Base-by-base conservation (phyloP, 1,284 basidiomycete species). In the Porogramme epimiltina region DNA sequence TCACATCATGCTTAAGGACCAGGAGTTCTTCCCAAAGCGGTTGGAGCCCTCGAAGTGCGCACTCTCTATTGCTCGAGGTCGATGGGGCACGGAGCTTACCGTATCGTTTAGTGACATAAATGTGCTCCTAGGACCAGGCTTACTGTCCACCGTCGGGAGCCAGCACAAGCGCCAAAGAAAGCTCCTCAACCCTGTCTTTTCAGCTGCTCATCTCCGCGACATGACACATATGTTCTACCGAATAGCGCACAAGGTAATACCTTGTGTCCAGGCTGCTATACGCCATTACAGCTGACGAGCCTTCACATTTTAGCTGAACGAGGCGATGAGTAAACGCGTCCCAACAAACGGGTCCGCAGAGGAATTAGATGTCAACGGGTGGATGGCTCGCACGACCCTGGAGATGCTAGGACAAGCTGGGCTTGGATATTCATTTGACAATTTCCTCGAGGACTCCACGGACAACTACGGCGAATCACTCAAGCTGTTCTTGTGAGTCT, bases 1-100 rank as follows among this genome's bases (percentile, higher is more conserved):
- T 40, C 64, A 69, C 42, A 68, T 76, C 20, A 24, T 75, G 6
- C 62, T 75, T 45, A 75, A 76, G 62, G 73, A 67, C 60, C 66
- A 56, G 1, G 51, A 56, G 18, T 11, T 42, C 5, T 55, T 42
- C 26, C 49, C 54, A 10, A 55, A 55, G 28, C 24, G 24, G 15
- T 8, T 42, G 0, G 20, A 39, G 2, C 46, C 42, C 4, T 20
- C 49, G 4, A 37, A 51, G 54, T 55, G 9, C 41, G 47, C n/a
- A 16, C 8, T 37, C 18, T 37, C 13, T 8, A 13, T 31, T 6
- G 2, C 5, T 18, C 11, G 28, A 31, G 13, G 28, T 31, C 28
- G 13, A 13, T 13, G 8, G 13, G 28, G 13, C 28, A 31, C 13
- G 13, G n/a, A n/a, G 3, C 28, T 31, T 6, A 31, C 28, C 4